These are phyloP conservation scores for Ophiocordyceps polyrhachis-furcata DNA, from an alignment of 2,329 filamentous ascomycete species.

Conservation along the genomic window DNA sequence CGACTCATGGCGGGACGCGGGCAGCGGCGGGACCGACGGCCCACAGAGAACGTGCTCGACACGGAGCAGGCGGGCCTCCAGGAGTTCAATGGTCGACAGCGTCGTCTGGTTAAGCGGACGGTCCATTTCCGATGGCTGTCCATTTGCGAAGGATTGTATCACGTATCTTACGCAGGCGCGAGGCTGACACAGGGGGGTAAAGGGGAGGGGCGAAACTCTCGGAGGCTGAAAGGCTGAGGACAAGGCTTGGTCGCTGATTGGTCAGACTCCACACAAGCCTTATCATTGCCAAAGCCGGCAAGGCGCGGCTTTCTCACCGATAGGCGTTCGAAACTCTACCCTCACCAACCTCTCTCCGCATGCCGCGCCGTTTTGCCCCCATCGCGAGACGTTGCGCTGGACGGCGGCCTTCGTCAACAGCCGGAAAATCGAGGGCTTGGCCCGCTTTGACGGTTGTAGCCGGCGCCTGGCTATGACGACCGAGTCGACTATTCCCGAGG, in stretches of 20 bases:
- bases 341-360: neutral
- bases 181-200: neutral
- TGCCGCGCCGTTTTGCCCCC: neutral
- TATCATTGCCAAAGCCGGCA: neutral
- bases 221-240: neutral
- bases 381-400: neutral
- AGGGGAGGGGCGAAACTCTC: neutral
- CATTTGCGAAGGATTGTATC: neutral
- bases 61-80: slow-evolving; percentile 39
- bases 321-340: neutral
- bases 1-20: slow-evolving; percentile 17
- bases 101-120: slow-evolving; percentile 30
- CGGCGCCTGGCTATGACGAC: slow-evolving; percentile 27
- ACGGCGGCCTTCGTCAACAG: neutral
- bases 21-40: slow-evolving; percentile 13
- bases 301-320: neutral
- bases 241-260: neutral
- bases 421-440: neutral
- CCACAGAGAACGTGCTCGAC: slow-evolving; percentile 41
- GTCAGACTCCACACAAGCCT: neutral
- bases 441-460: neutral
- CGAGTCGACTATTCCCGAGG: slow-evolving; percentile 34
- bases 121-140: slow-evolving; percentile 9
- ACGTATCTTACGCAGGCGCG: neutral
- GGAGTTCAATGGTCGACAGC: slow-evolving; percentile 33